A percentile compares a stretch with the other conserved stretches of the same genome.
phyloP scores from a whole-genome alignment of 257 asterid genomes.

The Galeopsis tetrahit region DNA sequence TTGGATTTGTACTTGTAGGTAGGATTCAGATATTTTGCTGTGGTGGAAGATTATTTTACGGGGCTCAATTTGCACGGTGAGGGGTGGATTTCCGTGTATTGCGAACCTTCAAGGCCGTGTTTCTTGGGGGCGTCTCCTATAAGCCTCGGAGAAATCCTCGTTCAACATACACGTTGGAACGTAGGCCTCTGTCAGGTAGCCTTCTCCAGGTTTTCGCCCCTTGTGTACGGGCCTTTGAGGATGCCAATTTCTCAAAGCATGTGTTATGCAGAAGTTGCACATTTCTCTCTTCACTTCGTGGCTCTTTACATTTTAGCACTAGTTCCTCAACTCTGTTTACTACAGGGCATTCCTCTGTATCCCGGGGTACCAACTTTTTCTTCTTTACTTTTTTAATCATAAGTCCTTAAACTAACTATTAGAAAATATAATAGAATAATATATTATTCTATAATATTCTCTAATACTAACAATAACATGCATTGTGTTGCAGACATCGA shows the following conservation, averaged over 20 bases:
- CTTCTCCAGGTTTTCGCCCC: conserved; percentile 47
- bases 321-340: conserved; percentile 50
- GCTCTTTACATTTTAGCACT: conserved; percentile 43
- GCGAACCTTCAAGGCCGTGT: conserved; percentile 51
- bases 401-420: too few species aligned
- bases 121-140: conserved; percentile 59
- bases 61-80: conserved; percentile 53
- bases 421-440: too few species aligned
- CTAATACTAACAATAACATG: not conserved
- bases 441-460: too few species aligned
- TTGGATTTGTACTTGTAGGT: conserved; percentile 35
- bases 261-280: conserved; percentile 44
- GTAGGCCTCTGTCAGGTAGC: conserved; percentile 48
- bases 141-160: conserved; percentile 48
- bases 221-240: conserved; percentile 47
- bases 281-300: conserved; percentile 29
- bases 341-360: conserved; percentile 47
- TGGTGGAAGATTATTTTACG: conserved; percentile 60
- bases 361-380: conserved; percentile 45
- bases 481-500: conserved; percentile 47
- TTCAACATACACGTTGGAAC: conserved; percentile 60
- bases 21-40: conserved; percentile 55
- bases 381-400: not conserved
- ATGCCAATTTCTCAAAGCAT: conserved; percentile 47
- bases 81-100: conserved; percentile 63